Conservation (phyloP, 129 eudicot genomes). For the Logfia minima region DNA sequence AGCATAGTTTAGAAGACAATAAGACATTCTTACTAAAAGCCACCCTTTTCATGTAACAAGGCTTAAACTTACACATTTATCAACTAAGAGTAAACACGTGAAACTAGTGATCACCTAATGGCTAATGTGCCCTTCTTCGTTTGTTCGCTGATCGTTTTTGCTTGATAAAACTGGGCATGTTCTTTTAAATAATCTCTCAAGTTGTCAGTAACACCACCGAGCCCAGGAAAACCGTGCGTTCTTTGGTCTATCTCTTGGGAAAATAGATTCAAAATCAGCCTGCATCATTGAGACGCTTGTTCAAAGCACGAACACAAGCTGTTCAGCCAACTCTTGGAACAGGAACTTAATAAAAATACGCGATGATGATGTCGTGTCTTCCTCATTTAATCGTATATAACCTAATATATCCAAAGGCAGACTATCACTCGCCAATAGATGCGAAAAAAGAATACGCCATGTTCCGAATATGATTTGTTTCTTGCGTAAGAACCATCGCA, state of each 20-base stretch:
- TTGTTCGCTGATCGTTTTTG: conserved; percentile 39
- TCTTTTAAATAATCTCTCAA: conserved; percentile 82
- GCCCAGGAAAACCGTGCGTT: conserved; percentile 86
- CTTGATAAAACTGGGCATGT: conserved; percentile 90
- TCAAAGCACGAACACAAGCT: conserved; percentile 73
- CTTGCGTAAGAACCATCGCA: conserved; percentile 82
- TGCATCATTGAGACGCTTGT: conserved; percentile 91
- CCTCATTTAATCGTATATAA: conserved; percentile 81
- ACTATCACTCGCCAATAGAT: conserved; percentile 80
- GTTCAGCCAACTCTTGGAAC: conserved; percentile 95
- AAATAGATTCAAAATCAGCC: conserved; percentile 75
- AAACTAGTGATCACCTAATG: background rate
- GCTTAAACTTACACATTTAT: background rate
- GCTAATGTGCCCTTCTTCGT: background rate
- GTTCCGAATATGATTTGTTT: conserved; percentile 76
- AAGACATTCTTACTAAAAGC: background rate
- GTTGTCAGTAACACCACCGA: conserved; percentile 93
- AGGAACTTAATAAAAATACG: conserved; percentile 91
- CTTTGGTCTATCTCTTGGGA: conserved; percentile 83
- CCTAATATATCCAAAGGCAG: conserved; percentile 84
- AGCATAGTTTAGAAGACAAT: background rate
- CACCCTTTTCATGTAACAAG: background rate
- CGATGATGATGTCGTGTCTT: conserved; percentile 92
- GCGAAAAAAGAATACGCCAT: conserved; percentile 93
- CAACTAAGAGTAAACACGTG: background rate